Evolutionary conservation across 352 stramenopile genomes (phyloP), one percentile per base, ranked within the genome.

Genomic region (Pythium chondricola): DNA sequence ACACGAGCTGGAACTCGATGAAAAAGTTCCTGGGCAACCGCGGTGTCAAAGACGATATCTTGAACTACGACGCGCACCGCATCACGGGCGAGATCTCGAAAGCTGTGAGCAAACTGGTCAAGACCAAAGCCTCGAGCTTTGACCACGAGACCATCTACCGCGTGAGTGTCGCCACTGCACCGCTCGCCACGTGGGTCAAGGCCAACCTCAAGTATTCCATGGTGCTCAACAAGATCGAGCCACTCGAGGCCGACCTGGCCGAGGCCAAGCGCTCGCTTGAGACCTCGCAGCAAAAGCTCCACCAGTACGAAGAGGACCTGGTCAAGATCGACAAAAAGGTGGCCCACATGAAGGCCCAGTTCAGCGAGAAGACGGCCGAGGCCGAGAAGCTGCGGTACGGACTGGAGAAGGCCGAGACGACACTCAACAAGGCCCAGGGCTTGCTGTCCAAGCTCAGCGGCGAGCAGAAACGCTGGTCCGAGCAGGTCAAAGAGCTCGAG

Each of bases 1-100:
- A 98, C 55, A 96, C 89, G 14, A 97, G 87, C 1, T 98, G 95
- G 95, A 90, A 96, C 48, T 96, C 81, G 11, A 98, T 98, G 92
- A 98, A 98, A 56, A 96, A 96, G 56, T 98, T 98, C 52, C 57
- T 98, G 1, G 88, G 92, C 2, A 97, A 97, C 44, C 83, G 93
- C 21, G 91, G 90, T 2, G 92, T 98, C 4, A 98, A 98, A 51
- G 95, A 98, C 35, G 88, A 98, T 26, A 98, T 98, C 48, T 68
- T 98, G 5, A 98, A 97, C 65, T 98, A 95, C 43, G 93, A 98
- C 37, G 87, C 92, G 4, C 83, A 88, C 24, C 70, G 80, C 0
- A 98, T 98, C 54, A 95, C 82, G 2, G 67, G 77, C 0, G 88
- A 96, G 13, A 93, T 97, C 20, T 86, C 81, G 13, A 93, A 93